These are phyloP conservation scores for Melaleuca alternifolia DNA, from an alignment of 345 rosid genomes.

Conservation along the genomic window DNA sequence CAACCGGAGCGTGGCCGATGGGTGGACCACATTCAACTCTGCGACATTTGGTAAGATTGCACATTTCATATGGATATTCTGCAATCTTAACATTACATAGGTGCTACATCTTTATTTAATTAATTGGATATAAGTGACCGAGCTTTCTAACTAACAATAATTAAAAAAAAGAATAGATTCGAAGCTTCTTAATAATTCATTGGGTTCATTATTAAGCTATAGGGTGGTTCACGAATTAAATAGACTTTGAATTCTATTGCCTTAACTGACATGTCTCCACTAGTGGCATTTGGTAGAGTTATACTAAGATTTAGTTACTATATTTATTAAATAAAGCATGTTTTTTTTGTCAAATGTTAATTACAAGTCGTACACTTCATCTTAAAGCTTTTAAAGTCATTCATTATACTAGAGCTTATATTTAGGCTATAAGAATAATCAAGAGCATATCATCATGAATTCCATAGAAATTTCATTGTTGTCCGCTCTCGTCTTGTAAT, in stretches of 20 bases:
- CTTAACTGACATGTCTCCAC: not conserved
- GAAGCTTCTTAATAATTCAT: not conserved
- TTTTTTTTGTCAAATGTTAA: not conserved
- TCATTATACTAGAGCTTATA: not conserved
- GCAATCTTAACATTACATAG: not conserved
- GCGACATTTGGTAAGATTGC: conserved; percentile 61
- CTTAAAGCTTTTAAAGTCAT: not conserved
- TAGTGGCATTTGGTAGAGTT: not conserved
- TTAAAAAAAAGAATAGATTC: not conserved
- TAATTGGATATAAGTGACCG: not conserved
- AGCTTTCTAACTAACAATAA: not conserved
- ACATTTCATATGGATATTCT: not conserved
- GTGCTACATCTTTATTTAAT: not conserved
- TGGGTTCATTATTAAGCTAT: not conserved
- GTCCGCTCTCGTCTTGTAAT: not conserved
- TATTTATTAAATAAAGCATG: not conserved
- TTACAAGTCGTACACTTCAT: not conserved
- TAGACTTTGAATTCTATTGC: not conserved
- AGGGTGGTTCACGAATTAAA: not conserved
- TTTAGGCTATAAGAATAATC: not conserved
- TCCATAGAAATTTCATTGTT: not conserved
- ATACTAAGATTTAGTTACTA: no score
- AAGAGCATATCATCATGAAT: not conserved
- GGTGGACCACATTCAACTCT: conserved; percentile 88
- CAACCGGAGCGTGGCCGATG: conserved; percentile 66